Evolutionary conservation across 163 green algal species (phyloP).

Genomic region (Scenedesmus sp.): DNA sequence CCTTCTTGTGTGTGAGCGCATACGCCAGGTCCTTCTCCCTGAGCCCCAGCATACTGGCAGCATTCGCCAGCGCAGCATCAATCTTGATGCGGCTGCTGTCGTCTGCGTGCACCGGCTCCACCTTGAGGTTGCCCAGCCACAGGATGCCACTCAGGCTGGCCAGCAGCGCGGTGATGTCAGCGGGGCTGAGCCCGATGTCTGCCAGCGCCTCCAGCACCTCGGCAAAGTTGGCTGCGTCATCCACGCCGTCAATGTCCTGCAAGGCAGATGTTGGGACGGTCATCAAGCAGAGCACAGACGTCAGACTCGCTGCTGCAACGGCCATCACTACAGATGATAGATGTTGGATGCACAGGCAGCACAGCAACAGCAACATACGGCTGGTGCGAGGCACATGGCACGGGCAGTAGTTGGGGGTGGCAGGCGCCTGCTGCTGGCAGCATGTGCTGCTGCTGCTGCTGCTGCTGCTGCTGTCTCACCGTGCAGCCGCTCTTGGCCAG

Average conservation of each 20-base stretch:
- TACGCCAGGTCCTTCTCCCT: conserved; percentile 64
- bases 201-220: conserved; percentile 76
- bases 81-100: conserved; percentile 61
- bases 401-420: too few relatives aligned
- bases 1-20: conserved; percentile 54
- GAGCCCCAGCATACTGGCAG: conserved; percentile 77
- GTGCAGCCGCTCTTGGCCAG: conserved; percentile 70
- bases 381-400: neutral
- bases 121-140: conserved; percentile 92
- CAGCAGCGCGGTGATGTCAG: conserved; percentile 70
- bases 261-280: neutral
- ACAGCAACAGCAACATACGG: neutral
- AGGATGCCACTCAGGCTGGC: conserved; percentile 80
- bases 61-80: conserved; percentile 64
- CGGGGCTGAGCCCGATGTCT: conserved; percentile 75
- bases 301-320: neutral
- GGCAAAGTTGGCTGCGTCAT: conserved; percentile 84
- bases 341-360: neutral
- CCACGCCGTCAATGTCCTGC: conserved; percentile 76
- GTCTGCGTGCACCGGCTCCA: conserved; percentile 72
- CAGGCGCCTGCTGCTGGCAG: neutral
- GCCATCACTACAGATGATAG: neutral
- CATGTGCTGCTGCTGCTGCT: neutral
- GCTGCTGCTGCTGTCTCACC: conserved; percentile 37
- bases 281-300: neutral